A percentile compares a stretch with the other conserved stretches of the same genome.
These are phyloP conservation scores for Eucalyptus shirleyi DNA, from an alignment of 345 rosid species.

Conservation along the genomic window DNA sequence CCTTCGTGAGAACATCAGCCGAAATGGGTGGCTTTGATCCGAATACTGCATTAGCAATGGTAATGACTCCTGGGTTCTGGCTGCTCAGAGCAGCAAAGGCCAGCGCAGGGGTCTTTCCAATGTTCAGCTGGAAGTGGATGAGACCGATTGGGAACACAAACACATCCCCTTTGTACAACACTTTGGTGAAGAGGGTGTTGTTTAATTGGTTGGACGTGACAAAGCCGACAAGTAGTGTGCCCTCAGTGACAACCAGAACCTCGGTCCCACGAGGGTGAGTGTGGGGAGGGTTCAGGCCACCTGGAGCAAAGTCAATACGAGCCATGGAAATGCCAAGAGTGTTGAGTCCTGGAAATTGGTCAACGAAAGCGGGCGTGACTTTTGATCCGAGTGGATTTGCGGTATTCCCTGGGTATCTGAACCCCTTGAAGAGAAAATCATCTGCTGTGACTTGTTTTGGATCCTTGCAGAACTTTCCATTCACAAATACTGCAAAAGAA, in stretches of 20 bases:
- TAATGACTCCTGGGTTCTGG: conserved; percentile 11
- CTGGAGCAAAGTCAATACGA: conserved; percentile 2
- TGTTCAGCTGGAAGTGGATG: conserved; percentile 19
- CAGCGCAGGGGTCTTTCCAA: conserved; percentile 16
- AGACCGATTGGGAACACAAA: conserved; percentile 23
- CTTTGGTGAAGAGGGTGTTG: conserved; percentile 2
- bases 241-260: conserved; percentile 18
- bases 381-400: not conserved
- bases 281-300: conserved; percentile 30
- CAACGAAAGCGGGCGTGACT: not conserved
- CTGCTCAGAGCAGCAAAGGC: conserved; percentile 9
- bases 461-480: conserved; percentile 8
- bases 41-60: conserved; percentile 7
- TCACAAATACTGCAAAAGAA: not conserved
- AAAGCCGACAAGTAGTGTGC: conserved; percentile 13
- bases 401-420: not conserved
- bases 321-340: conserved; percentile 11
- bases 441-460: conserved; percentile 2
- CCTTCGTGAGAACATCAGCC: conserved; percentile 7
- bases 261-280: conserved; percentile 28
- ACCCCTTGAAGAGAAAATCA: conserved; percentile 3
- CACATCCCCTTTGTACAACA: conserved; percentile 4
- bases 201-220: conserved; percentile 9
- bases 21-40: conserved; percentile 5
- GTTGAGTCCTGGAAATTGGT: conserved; percentile 4